Conservation (phyloP, 1,139 yeast species). For the Candida sp. region DNA sequence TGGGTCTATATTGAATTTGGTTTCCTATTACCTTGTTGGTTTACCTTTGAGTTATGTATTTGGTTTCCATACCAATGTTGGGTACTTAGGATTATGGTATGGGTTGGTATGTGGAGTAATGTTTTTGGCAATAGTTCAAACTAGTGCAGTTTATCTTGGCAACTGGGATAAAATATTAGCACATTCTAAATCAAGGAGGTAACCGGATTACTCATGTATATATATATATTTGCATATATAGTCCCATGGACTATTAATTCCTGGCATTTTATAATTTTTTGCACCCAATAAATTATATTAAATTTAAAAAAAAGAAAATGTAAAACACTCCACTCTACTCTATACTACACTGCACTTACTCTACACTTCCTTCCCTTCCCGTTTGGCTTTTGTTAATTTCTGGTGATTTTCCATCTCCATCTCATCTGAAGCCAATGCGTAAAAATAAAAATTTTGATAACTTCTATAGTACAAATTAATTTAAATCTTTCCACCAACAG, state of each 20-base stretch:
- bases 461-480: background rate
- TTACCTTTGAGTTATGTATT: slow-evolving; percentile 26
- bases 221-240: too few relatives aligned
- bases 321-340: too few relatives aligned
- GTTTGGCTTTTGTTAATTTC: too few relatives aligned
- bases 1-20: slow-evolving; percentile 35
- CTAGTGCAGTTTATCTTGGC: slow-evolving; percentile 24
- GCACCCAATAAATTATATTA: too few relatives aligned
- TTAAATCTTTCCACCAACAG: background rate
- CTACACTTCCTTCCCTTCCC: too few relatives aligned
- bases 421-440: slow-evolving; percentile 4
- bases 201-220: background rate
- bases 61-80: slow-evolving; percentile 20
- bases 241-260: too few relatives aligned
- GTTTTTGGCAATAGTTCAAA: slow-evolving; percentile 29
- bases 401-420: background rate
- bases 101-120: slow-evolving; percentile 38
- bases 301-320: too few relatives aligned
- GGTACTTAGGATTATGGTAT: slow-evolving; percentile 36
- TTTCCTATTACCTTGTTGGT: slow-evolving; percentile 27
- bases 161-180: slow-evolving; percentile 27
- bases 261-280: too few relatives aligned
- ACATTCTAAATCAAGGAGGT: slow-evolving; percentile 14
- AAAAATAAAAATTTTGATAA: slow-evolving; percentile 2
- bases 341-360: too few relatives aligned